Percentiles rank a stretch among this genome's conserved stretches.
Conservation (phyloP, 768 basidiomycete species). For the Macrocybe gigantea region DNA sequence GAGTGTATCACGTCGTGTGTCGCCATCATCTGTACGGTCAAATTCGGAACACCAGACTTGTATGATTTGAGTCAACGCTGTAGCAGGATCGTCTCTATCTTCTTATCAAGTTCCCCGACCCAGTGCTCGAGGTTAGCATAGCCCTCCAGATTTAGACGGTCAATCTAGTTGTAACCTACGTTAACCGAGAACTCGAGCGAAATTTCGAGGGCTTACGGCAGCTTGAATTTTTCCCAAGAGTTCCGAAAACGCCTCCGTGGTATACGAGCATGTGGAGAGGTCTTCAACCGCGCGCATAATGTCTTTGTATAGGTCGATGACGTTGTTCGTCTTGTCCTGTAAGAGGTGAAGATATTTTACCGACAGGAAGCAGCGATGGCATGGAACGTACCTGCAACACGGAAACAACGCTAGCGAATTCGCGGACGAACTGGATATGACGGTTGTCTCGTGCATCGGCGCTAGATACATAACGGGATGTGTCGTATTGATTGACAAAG, state of each 20-base stretch:
- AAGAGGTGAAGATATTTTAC: conserved; percentile 3
- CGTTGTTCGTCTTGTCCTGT: conserved; percentile 90
- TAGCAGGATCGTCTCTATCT: conserved; percentile 77
- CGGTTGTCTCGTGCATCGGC: conserved; percentile 80
- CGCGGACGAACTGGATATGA: conserved; percentile 90
- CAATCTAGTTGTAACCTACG: conserved; percentile 51
- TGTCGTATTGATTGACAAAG: conserved; percentile 92
- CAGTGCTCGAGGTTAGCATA: conserved; percentile 93
- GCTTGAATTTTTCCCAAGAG: conserved; percentile 77
- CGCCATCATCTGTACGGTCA: conserved; percentile 65
- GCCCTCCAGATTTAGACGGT: conserved; percentile 91
- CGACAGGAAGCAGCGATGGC: background rate
- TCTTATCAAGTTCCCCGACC: conserved; percentile 77
- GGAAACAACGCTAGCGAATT: conserved; percentile 91
- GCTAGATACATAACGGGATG: conserved; percentile 64
- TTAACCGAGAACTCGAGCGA: background rate
- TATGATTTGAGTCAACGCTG: conserved; percentile 67
- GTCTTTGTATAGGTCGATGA: conserved; percentile 88
- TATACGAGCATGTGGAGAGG: conserved; percentile 81
- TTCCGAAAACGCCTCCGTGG: conserved; percentile 74
- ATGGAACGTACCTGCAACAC: conserved; percentile 65
- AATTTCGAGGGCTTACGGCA: conserved; percentile 47
- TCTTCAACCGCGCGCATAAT: conserved; percentile 83
- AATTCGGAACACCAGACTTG: conserved; percentile 89
- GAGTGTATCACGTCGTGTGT: conserved; percentile 49